Evolutionary conservation across 2,329 filamentous ascomycete species (phyloP).

Genomic region (Stachybotrys chartarum): DNA sequence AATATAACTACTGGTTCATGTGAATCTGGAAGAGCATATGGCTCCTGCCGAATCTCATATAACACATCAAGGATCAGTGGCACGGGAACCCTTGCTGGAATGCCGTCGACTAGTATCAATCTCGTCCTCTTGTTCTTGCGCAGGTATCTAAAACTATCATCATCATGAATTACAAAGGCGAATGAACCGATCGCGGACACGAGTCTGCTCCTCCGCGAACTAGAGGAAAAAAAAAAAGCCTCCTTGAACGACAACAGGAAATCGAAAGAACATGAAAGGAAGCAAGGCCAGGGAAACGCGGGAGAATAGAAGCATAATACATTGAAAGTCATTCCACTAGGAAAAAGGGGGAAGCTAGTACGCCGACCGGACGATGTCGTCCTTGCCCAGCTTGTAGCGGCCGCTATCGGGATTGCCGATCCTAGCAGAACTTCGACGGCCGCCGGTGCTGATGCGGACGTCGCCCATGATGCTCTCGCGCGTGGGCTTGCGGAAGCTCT

Average conservation of each 20-base stretch:
- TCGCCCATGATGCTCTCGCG: slow-evolving; percentile 81
- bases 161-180: neutral
- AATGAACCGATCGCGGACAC: neutral
- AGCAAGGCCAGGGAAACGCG: no score
- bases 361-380: slow-evolving; percentile 74
- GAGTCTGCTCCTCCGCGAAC: neutral
- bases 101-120: no score
- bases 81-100: no score
- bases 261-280: neutral
- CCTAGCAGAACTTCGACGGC: slow-evolving; percentile 41
- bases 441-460: slow-evolving; percentile 38
- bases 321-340: neutral
- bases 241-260: neutral
- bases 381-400: slow-evolving; percentile 67
- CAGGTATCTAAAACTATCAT: neutral
- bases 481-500: slow-evolving; percentile 78
- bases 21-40: no score
- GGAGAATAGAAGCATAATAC: no score
- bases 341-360: slow-evolving; percentile 31
- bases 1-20: no score
- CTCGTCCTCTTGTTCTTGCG: no score
- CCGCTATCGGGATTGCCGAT: slow-evolving; percentile 48
- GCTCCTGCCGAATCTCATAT: no score
- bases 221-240: neutral
- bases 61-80: no score